A percentile compares a stretch with the other conserved stretches of the same genome.
These are phyloP conservation scores for Rhodamnia rubescens DNA, from an alignment of 345 rosid genomes.

Conservation along the genomic window DNA sequence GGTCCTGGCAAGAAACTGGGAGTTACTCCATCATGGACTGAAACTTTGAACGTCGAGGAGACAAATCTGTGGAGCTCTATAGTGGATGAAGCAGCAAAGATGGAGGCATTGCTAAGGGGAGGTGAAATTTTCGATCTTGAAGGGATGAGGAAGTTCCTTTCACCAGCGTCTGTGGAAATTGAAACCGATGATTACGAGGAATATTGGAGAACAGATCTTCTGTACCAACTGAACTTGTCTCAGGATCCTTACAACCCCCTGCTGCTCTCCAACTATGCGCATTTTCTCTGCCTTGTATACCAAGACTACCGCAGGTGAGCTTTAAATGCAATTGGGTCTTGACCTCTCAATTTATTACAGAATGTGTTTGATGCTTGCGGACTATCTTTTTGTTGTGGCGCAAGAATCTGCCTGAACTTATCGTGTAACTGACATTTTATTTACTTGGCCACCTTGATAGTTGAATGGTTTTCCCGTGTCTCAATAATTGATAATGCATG, in stretches of 20 bases:
- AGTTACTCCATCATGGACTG: not conserved
- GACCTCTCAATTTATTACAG: not conserved
- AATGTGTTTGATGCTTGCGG: not conserved
- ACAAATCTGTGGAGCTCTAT: constrained; percentile 37
- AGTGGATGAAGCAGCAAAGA: constrained; percentile 33
- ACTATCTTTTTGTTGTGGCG: not conserved
- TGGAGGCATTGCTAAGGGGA: constrained; percentile 13
- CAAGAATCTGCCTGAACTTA: not conserved
- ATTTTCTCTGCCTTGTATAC: constrained; percentile 45
- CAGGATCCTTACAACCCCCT: constrained; percentile 54
- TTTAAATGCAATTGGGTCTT: not conserved
- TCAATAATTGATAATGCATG: not conserved
- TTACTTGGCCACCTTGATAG: not conserved
- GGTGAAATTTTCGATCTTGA: constrained; percentile 24
- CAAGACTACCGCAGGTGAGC: constrained; percentile 53
- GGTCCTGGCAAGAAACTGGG: not conserved
- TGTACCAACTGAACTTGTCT: constrained; percentile 43
- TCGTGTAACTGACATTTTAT: not conserved
- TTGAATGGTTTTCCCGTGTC: not conserved
- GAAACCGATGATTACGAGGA: constrained; percentile 35
- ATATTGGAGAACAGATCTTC: constrained; percentile 35
- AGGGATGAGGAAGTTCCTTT: constrained; percentile 17
- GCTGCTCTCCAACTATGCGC: constrained; percentile 61
- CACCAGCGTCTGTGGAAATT: constrained; percentile 24
- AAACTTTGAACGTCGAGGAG: constrained; percentile 17